Conservation (phyloP, 1,139 yeast genomes). For the Candida glucosophila region DNA sequence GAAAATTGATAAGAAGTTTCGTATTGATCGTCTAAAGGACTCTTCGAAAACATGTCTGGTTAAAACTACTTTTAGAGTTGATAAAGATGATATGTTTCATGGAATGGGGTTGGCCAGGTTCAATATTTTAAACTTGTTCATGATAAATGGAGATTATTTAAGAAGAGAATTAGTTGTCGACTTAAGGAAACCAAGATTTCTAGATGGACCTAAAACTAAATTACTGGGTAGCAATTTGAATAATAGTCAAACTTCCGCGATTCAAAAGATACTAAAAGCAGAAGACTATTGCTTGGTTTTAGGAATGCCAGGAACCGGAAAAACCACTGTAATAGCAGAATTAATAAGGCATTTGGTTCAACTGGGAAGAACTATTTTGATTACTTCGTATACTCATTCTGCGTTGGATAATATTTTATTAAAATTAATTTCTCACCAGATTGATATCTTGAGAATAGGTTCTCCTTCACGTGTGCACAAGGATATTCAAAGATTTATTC, state of each 20-base stretch:
- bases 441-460: constrained; percentile 56
- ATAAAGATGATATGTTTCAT: constrained; percentile 69
- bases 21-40: too few species aligned
- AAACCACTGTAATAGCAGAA: constrained; percentile 84
- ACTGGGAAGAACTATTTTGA: constrained; percentile 56
- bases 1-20: constrained; percentile 41
- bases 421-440: constrained; percentile 44
- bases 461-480: constrained; percentile 50
- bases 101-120: constrained; percentile 73
- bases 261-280: constrained; percentile 54
- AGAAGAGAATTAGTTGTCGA: constrained; percentile 61
- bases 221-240: constrained; percentile 22
- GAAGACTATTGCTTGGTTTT: constrained; percentile 72
- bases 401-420: constrained; percentile 89
- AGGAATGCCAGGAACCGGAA: constrained; percentile 99
- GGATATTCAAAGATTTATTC: constrained; percentile 46
- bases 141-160: constrained; percentile 42
- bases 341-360: constrained; percentile 53
- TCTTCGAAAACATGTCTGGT: constrained; percentile 1
- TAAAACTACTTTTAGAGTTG: constrained; percentile 52
- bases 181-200: constrained; percentile 22
- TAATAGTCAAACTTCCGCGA: constrained; percentile 61
- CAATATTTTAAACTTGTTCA: constrained; percentile 62
- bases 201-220: not conserved
- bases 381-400: constrained; percentile 88